Conservation (phyloP, 177 flowering plant genomes). For the Vitis hybrid region DNA sequence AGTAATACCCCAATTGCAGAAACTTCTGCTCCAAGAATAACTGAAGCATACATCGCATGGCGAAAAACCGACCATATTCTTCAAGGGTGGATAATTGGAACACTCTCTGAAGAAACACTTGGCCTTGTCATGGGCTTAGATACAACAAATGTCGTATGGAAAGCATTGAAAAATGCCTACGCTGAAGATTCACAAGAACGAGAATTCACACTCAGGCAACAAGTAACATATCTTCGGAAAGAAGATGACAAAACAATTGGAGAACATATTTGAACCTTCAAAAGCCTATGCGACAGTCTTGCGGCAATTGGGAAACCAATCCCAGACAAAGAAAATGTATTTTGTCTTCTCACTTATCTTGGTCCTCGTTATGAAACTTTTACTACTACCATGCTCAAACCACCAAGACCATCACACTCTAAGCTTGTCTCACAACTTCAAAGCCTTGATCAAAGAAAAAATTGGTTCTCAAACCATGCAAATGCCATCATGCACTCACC, state of each 20-base stretch:
- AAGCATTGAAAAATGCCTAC: no score
- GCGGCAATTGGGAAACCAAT: constrained; percentile 14
- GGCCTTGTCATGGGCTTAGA: no score
- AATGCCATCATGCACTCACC: no score
- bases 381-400: background rate
- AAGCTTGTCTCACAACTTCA: constrained; percentile 16
- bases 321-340: constrained; percentile 4
- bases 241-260: constrained; percentile 4
- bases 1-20: no score
- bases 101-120: no score
- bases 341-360: constrained; percentile 5
- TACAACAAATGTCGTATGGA: no score
- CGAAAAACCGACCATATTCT: no score
- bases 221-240: background rate
- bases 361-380: constrained; percentile 12
- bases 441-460: constrained; percentile 1
- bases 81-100: no score
- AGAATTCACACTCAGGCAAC: no score
- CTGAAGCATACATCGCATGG: no score
- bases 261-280: constrained; percentile 12
- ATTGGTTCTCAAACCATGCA: background rate
- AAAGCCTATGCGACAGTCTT: constrained; percentile 11
- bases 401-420: background rate
- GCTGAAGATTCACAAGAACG: no score
- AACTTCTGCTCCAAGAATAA: no score